phyloP scores from a whole-genome alignment of 305 asterid genomes.

The Fraxinus velutina region DNA sequence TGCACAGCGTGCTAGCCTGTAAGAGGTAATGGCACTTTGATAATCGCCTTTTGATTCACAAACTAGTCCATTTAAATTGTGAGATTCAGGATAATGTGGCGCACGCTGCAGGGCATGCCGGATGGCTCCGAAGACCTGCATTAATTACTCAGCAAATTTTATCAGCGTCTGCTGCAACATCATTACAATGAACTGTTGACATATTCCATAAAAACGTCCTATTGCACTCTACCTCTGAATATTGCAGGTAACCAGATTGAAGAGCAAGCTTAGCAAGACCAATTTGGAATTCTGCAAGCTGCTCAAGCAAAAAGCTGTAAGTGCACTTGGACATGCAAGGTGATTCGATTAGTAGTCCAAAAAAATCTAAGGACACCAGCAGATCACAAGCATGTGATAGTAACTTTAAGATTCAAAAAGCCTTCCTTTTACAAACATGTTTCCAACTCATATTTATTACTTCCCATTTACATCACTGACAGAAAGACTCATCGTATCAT shows the following conservation, averaged over 20 bases:
- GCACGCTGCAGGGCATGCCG: constrained; percentile 79
- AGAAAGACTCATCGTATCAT: not conserved
- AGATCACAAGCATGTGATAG: not conserved
- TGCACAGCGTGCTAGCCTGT: constrained; percentile 72
- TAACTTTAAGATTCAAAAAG: not conserved
- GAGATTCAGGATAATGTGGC: constrained; percentile 89
- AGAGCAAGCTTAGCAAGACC: constrained; percentile 89
- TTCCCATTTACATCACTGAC: not conserved
- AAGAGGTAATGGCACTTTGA: constrained; percentile 70
- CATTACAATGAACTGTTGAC: not conserved
- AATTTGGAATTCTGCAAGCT: constrained; percentile 91
- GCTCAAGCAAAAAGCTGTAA: constrained; percentile 31
- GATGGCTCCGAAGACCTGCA: constrained; percentile 84
- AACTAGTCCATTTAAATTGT: constrained; percentile 83
- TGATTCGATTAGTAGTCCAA: constrained; percentile 13
- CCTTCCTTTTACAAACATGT: not conserved
- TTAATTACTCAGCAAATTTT: constrained; percentile 13
- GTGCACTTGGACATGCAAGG: constrained; percentile 21
- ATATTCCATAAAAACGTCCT: constrained; percentile 8
- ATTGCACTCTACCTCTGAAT: constrained; percentile 67
- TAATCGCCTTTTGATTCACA: constrained; percentile 85
- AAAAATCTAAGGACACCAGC: constrained; percentile 12
- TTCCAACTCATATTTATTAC: constrained; percentile 2
- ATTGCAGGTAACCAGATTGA: constrained; percentile 55
- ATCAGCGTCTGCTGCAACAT: constrained; percentile 8